These are phyloP conservation scores for Penicillium manginii DNA, from an alignment of 495 filamentous ascomycete species.

Conservation along the genomic window DNA sequence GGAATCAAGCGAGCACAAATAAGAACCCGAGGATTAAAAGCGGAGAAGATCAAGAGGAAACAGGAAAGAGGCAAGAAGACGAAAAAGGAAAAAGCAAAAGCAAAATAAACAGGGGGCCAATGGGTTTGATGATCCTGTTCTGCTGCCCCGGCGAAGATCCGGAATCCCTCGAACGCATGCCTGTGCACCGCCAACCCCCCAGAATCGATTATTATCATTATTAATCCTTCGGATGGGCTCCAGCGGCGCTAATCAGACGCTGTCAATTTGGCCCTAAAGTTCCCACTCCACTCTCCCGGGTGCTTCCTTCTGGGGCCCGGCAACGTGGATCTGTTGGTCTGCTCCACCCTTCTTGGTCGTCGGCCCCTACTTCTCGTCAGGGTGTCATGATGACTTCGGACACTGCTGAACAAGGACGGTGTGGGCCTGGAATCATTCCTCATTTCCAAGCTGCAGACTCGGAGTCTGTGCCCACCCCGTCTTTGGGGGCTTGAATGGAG, in stretches of 20 bases:
- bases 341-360: background rate
- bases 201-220: background rate
- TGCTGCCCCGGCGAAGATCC: background rate
- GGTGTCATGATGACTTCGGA: background rate
- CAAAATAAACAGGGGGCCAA: background rate
- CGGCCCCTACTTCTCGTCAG: conserved; percentile 1
- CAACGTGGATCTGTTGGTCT: background rate
- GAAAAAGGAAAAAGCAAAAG: background rate
- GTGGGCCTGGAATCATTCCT: conserved; percentile 3
- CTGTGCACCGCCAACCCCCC: background rate
- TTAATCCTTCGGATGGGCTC: background rate
- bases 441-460: conserved; percentile 4
- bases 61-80: background rate
- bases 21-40: background rate
- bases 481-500: conserved; percentile 25
- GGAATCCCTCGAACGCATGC: background rate
- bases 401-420: background rate
- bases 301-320: background rate
- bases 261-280: conserved; percentile 13
- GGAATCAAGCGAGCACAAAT: background rate
- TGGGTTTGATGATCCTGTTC: background rate
- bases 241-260: conserved; percentile 20
- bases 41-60: background rate
- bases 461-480: conserved; percentile 14
- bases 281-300: conserved; percentile 5